Evolutionary conservation across 129 eudicot species (phyloP).

Genomic region (Lactuca saligna): DNA sequence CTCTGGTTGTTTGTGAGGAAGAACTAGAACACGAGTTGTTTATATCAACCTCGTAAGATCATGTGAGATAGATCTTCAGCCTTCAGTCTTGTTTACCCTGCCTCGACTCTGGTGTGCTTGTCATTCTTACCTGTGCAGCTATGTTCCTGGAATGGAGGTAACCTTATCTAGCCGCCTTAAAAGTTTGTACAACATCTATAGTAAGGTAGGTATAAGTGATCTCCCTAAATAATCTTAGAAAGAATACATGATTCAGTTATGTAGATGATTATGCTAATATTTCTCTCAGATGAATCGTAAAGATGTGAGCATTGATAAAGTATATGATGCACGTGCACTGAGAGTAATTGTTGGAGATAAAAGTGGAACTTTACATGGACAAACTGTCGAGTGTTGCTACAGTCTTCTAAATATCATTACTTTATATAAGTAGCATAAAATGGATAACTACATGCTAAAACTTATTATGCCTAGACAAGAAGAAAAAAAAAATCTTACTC

Average conservation of each 20-base stretch:
- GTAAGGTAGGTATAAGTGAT: conserved; percentile 50
- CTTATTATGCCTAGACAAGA: neutral
- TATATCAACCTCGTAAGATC: conserved; percentile 88
- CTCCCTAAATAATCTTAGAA: no score
- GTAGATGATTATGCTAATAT: neutral
- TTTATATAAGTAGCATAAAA: neutral
- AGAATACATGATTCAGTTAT: conserved; percentile 6
- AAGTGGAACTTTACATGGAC: conserved; percentile 88
- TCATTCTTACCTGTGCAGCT: conserved; percentile 49
- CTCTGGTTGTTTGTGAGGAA: conserved; percentile 89
- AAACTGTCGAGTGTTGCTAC: conserved; percentile 87
- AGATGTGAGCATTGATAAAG: conserved; percentile 68
- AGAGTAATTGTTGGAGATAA: conserved; percentile 92
- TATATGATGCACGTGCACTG: conserved; percentile 93
- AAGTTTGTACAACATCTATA: conserved; percentile 89
- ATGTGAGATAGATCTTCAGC: conserved; percentile 28
- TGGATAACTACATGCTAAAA: conserved; percentile 1
- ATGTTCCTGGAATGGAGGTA: conserved; percentile 98
- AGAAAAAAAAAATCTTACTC: neutral
- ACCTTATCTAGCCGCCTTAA: conserved; percentile 86
- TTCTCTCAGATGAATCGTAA: conserved; percentile 76
- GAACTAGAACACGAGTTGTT: conserved; percentile 85
- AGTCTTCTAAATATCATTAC: conserved; percentile 66
- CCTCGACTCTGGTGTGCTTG: conserved; percentile 29
- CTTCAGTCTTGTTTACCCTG: conserved; percentile 20